Base-by-base conservation (phyloP, 108 stramenopile genomes). In the Ochromonas danica region DNA sequence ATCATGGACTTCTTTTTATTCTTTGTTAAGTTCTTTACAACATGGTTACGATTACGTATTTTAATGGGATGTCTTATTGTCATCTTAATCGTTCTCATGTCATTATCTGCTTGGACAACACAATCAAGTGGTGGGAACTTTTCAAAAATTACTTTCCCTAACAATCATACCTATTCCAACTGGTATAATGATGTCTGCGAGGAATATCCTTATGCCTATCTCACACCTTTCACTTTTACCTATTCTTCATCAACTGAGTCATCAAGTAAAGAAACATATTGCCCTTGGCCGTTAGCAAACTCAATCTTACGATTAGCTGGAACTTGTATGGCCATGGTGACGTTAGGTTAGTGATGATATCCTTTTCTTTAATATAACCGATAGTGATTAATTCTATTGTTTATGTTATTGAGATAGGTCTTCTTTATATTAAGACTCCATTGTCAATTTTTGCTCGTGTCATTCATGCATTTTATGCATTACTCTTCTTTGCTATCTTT, bases 351-450 rank as follows among this genome's bases (percentile, higher is more conserved):
- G n/a, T n/a, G n/a, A n/a, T n/a, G n/a, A n/a, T n/a, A n/a, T n/a
- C n/a, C n/a, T n/a, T n/a, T n/a, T n/a, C n/a, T n/a, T n/a, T n/a
- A n/a, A n/a, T n/a, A n/a, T n/a, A n/a, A n/a, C n/a, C n/a, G n/a
- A n/a, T n/a, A n/a, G n/a, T n/a, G n/a, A n/a, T n/a, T n/a, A n/a
- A n/a, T n/a, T n/a, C n/a, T n/a, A n/a, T n/a, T n/a, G n/a, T n/a
- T n/a, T n/a, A n/a, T n/a, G n/a, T n/a, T n/a, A n/a, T n/a, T n/a
- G n/a, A n/a, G n/a, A n/a, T n/a, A n/a, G n/a, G n/a, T n/a, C n/a
- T n/a, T n/a, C n/a, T n/a, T n/a, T 67, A 67, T 36, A 10, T 67
- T 28, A 67, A 67, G 31, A 67, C 63, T 28, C 63, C 63, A 36
- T 67, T 67, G 17, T 67, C 63, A 36, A 6, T 67, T 6, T 6